Evolutionary conservation across 805 yeast genomes (phyloP).

Genomic region (Starmerella tilneyi): DNA sequence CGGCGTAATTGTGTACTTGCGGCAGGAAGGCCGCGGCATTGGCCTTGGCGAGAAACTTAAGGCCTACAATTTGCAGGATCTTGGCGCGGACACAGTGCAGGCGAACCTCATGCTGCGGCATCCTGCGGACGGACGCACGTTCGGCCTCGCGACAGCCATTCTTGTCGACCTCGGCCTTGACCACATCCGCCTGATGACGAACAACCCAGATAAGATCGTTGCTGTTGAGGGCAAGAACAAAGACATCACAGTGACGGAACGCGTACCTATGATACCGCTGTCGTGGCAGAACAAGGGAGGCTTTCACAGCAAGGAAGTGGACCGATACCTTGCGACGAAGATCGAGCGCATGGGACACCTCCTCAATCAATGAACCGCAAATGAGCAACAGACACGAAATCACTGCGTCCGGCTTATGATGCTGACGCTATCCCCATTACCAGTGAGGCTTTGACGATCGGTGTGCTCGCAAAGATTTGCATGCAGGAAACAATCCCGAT

Average conservation of each 20-base stretch:
- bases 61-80: conserved; percentile 91
- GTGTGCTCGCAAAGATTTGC: too few relatives aligned
- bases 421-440: too few relatives aligned
- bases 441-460: not conserved
- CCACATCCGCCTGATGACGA: conserved; percentile 70
- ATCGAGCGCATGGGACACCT: conserved; percentile 97
- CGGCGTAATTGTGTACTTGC: conserved; percentile 88
- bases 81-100: conserved; percentile 97
- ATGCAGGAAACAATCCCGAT: too few relatives aligned
- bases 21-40: conserved; percentile 98
- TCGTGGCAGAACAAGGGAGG: conserved; percentile 74
- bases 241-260: conserved; percentile 63
- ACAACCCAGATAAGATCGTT: conserved; percentile 89
- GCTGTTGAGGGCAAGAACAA: conserved; percentile 87
- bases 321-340: conserved; percentile 86
- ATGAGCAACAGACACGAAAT: too few relatives aligned
- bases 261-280: conserved; percentile 94
- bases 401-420: too few relatives aligned
- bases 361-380: too few relatives aligned
- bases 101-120: conserved; percentile 87
- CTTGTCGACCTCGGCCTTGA: conserved; percentile 67
- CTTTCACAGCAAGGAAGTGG: conserved; percentile 73
- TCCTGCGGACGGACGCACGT: conserved; percentile 96
- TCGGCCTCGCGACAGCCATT: conserved; percentile 88
- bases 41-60: conserved; percentile 96